Evolutionary conservation across 1,139 yeast genomes (phyloP), one percentile per base, ranked within the genome.

Genomic region (Magnusiomyces ingens): DNA sequence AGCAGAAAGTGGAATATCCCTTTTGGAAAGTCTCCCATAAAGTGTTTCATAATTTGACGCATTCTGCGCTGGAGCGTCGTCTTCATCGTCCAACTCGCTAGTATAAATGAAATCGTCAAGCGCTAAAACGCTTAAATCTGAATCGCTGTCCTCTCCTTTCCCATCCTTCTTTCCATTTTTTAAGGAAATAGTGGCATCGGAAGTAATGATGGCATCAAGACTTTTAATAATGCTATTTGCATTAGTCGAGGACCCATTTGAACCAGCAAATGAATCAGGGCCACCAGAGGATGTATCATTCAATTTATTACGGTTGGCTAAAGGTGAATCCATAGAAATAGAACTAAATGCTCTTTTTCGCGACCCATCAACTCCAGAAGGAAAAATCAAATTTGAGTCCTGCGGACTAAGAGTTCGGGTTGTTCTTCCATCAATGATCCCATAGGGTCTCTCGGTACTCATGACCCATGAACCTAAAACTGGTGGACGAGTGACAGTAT

Each of bases 381-480:
- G 32, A 26, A 26, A 26, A 26, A 26, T 26, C 32, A 26, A 26
- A 26, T 26, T 26, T 26, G 32, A 26, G 2, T 64, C 59, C 51
- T 66, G 70, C 52, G 62, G 83, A 74, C 69, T 76, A 70, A 90
- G 74, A 1, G 95, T 84, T 54, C 96, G 75, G 0, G 98, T 93
- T 0, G 95, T 83, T 37, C 88, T 75, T 4, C 99, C 98, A 67
- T 93, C 98, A 62, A 93, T 91, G 56, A 93, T 89, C 29, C 96
- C 95, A 69, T 86, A 89, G 0, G 96, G 97, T 62, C 88, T 83
- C 51, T 70, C 71, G 51, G 80, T 79, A 56, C 83, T 87, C 29
- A 96, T 86, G 13, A 84, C 81, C 95, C 98, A 93, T 1, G 96
- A 85, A 0, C 97, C 98, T 55, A 93, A 74, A 26, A 88, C 79